Percentiles rank a stretch among this genome's conserved stretches.
These are phyloP conservation scores for Russula sp. DNA, from an alignment of 768 basidiomycete species.

Conservation along the genomic window DNA sequence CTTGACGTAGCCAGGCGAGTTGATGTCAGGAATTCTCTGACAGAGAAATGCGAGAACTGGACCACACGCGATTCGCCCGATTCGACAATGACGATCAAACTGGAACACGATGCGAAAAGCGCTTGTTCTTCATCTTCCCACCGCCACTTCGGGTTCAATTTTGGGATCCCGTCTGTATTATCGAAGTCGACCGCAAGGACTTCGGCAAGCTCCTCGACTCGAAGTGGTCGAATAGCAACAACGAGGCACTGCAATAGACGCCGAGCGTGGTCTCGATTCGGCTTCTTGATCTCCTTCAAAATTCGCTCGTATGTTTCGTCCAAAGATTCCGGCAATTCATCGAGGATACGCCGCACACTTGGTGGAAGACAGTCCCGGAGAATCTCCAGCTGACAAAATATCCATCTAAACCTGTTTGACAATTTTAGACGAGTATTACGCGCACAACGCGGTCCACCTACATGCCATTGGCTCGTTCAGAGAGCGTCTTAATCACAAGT, in stretches of 20 bases:
- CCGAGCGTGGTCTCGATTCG: background rate
- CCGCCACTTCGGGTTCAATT: background rate
- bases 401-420: background rate
- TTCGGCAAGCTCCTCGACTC: background rate
- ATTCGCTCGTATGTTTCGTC: slow-evolving; percentile 3
- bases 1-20: too few species aligned
- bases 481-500: too few species aligned
- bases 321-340: background rate
- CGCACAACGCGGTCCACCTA: too few species aligned
- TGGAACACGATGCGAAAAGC: background rate
- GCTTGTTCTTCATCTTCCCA: background rate
- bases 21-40: too few species aligned
- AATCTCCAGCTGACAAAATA: background rate
- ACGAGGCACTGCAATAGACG: background rate
- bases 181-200: background rate
- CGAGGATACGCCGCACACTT: background rate
- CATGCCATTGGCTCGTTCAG: too few species aligned
- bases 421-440: too few species aligned
- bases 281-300: background rate
- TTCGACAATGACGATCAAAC: background rate
- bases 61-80: too few species aligned
- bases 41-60: too few species aligned
- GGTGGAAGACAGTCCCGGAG: slow-evolving; percentile 6
- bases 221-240: background rate
- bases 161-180: background rate